Evolutionary conservation across 352 stramenopile species (phyloP).

Genomic region (Thalassiosira exigua): DNA sequence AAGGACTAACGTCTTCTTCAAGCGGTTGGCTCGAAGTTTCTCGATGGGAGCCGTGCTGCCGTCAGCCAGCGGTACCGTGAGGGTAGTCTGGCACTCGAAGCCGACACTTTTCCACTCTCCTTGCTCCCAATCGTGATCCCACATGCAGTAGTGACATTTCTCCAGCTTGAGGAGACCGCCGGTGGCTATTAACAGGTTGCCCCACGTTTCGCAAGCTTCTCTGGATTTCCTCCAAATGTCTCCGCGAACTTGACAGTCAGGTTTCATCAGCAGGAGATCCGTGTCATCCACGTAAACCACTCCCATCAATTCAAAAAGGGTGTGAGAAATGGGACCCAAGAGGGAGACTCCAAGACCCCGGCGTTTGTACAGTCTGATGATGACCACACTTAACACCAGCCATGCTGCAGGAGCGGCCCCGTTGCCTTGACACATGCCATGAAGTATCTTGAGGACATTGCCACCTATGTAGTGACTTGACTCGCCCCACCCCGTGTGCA

Average conservation of each 20-base stretch:
- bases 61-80: conserved; percentile 11
- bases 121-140: neutral
- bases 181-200: neutral
- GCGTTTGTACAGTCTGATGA: conserved; percentile 14
- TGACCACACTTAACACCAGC: conserved; percentile 13
- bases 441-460: neutral
- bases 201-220: conserved; percentile 1
- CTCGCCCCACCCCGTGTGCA: conserved; percentile 20
- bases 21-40: neutral
- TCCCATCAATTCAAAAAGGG: neutral
- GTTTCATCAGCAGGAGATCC: neutral
- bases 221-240: no score
- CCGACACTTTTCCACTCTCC: neutral
- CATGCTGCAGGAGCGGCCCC: conserved; percentile 34
- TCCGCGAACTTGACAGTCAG: no score
- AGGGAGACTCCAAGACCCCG: conserved; percentile 24
- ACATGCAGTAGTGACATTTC: conserved; percentile 10
- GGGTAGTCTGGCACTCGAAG: neutral
- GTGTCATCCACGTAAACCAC: conserved; percentile 20
- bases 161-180: conserved; percentile 7
- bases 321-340: conserved; percentile 18
- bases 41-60: neutral
- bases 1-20: conserved; percentile 24
- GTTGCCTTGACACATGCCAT: conserved; percentile 50
- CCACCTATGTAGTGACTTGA: conserved; percentile 20